Base-by-base conservation (phyloP, 768 basidiomycete genomes). In the Rhodotorula paludigena region DNA sequence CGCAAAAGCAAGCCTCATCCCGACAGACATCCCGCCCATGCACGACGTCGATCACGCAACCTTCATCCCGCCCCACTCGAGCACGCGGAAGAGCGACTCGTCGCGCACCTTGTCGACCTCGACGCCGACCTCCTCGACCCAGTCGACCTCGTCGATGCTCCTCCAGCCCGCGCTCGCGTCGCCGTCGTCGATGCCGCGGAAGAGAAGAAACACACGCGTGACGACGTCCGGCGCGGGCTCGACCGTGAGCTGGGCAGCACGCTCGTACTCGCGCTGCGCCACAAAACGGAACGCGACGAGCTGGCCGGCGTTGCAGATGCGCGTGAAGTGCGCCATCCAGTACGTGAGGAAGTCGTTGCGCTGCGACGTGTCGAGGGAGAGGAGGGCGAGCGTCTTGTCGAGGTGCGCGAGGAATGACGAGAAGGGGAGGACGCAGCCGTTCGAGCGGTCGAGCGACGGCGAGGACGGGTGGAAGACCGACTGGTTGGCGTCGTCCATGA, bases 261-360 rank as follows among this genome's bases (percentile, higher is more conserved):
- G 62, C 58, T 81, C 81, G 69, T 82, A 84, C 28, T 79, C 77
- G 2, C 73, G 72, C 67, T 83, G 83, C 3, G 81, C 77, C 11
- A 83, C 44, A 75, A 84, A 83, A 8, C 82, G 80, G 38, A 84
- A 76, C 4, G 81, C 81, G 55, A 83, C 69, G 61, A 80, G 69
- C 30, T 77, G 73, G 73, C 82, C 78, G 16, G 16, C 10, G 18
- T 47, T 28, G n/a, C 35, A 33, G 28, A 63, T 57, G 61, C 78
- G 80, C 42, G 78, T 69, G 45, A 84, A 69, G 18, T 76, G 73
- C 0, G 82, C 82, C 23, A 82, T 79, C 83, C 82, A 83, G 69
- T 80, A 83, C 79, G 81, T 82, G 68, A 83, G 81, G 74, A 83
- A 83, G 11, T 80, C 80, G 33, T 80, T 81, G 52, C 81, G 77